phyloP scores from a whole-genome alignment of 1,139 yeast genomes.

The Debaryomycetaceae sp. region DNA sequence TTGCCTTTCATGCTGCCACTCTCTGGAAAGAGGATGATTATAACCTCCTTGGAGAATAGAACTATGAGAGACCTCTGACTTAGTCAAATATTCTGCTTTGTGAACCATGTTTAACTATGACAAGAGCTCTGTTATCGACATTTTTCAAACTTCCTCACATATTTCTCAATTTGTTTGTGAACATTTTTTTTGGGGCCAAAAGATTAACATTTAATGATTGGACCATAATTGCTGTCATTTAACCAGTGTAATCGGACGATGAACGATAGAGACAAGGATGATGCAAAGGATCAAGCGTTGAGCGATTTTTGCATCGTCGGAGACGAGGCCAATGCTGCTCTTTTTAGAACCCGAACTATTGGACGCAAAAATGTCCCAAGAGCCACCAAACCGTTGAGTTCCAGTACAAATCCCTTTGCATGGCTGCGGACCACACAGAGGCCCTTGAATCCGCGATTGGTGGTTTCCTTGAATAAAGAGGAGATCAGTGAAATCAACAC shows the following conservation, averaged over 20 bases:
- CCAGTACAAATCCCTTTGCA: neutral
- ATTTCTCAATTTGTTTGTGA: neutral
- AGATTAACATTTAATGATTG: neutral
- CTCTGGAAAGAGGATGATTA: slow-evolving; percentile 82
- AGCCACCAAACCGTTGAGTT: neutral
- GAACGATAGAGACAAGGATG: neutral
- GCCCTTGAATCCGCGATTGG: neutral
- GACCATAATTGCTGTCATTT: neutral
- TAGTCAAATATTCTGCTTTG: slow-evolving; percentile 63
- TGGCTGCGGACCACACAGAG: neutral
- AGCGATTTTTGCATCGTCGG: neutral
- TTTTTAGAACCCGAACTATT: neutral
- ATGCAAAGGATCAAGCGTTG: too few relatives aligned
- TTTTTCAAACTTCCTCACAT: neutral
- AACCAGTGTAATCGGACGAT: neutral
- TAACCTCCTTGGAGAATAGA: slow-evolving; percentile 91
- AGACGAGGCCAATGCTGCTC: neutral
- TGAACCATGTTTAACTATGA: slow-evolving; percentile 39
- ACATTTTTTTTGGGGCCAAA: neutral
- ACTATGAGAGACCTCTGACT: slow-evolving; percentile 59
- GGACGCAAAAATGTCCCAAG: neutral
- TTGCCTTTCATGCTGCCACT: slow-evolving; percentile 88
- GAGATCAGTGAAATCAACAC: neutral
- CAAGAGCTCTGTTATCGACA: neutral
- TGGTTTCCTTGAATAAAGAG: neutral